Base-by-base conservation (phyloP, 495 filamentous ascomycete genomes). In the Hypoxylon cercidicola region DNA sequence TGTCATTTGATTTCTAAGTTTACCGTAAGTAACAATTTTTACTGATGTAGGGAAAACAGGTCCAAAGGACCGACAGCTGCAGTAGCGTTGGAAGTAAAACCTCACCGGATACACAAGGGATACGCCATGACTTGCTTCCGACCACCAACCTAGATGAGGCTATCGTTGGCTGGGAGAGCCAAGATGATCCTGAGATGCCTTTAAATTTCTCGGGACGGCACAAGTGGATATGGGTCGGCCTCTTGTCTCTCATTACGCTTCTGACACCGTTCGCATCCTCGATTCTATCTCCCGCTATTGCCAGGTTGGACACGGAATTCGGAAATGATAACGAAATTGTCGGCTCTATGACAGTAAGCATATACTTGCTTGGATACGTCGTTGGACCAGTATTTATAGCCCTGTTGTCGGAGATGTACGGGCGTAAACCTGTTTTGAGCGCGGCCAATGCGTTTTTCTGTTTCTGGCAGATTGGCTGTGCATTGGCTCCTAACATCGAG, bases 371-470 rank as follows among this genome's bases (percentile, higher is more conserved):
- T 3, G 77, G 77, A n/a, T 78, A 76, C 34, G 71, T 67, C 15
- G 62, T 79, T 16, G 77, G 77, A 1, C 77, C 77, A 4, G 57
- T 79, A 3, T 59, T 65, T 40, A 23, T 65, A 20, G 87, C 86
- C 0, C 90, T 90, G 0, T 72, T 93, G 1, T 87, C 82, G 12
- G 90, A 93, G 72, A 85, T 92, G n/a, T 91, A 90, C 58, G 90
- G 90, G 1, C 80, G 90, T 1, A 74, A 82, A 0, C 77, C 79
- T 9, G 81, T 92, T 12, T 74, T 91, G 20, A 84, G 84, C 20
- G 66, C 78, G 2, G 74, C 85, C 6, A 91, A 91, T 53, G 47
- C 83, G 8, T 86, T 90, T 55, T 94, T 89, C 61, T 78, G 87
- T 74, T 77, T 81, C 6, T 89, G 85, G 81, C 85, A 87, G 60